A percentile compares a stretch with the other conserved stretches of the same genome.
Evolutionary conservation across 306 rosid genomes (phyloP).

Genomic region (Quercus robur): DNA sequence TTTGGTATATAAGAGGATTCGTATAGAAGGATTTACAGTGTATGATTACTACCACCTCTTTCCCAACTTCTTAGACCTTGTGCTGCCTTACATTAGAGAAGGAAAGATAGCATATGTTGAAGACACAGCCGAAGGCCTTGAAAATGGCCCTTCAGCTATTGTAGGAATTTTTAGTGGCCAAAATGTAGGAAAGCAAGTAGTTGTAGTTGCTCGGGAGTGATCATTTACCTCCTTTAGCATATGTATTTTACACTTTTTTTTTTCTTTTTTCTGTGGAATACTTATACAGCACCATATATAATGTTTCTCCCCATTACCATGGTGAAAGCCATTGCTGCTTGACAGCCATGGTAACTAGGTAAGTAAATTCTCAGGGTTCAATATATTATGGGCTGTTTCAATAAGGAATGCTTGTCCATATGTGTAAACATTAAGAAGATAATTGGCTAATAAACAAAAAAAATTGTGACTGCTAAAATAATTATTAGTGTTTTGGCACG

Average conservation of each 20-base stretch:
- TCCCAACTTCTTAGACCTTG: not conserved
- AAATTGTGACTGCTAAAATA: no score
- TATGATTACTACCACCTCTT: not conserved
- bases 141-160: slow-evolving; percentile 35
- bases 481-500: no score
- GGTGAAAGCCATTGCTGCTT: no score
- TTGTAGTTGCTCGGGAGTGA: slow-evolving; percentile 28
- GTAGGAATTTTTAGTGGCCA: slow-evolving; percentile 34
- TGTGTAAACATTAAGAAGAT: no score
- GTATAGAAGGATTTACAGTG: slow-evolving; percentile 54
- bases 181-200: slow-evolving; percentile 42
- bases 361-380: no score
- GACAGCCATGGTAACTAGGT: no score
- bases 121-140: slow-evolving; percentile 21
- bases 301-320: no score
- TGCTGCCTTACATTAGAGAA: not conserved
- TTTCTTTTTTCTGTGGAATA: no score
- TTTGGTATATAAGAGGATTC: slow-evolving; percentile 31
- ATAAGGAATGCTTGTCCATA: no score
- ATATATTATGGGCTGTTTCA: no score
- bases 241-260: not conserved
- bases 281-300: no score
- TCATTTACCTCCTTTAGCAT: not conserved
- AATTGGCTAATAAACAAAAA: no score
- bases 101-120: not conserved